phyloP scores from a whole-genome alignment of 2,329 filamentous ascomycete genomes.

The Emmonsiellopsis sp. region DNA sequence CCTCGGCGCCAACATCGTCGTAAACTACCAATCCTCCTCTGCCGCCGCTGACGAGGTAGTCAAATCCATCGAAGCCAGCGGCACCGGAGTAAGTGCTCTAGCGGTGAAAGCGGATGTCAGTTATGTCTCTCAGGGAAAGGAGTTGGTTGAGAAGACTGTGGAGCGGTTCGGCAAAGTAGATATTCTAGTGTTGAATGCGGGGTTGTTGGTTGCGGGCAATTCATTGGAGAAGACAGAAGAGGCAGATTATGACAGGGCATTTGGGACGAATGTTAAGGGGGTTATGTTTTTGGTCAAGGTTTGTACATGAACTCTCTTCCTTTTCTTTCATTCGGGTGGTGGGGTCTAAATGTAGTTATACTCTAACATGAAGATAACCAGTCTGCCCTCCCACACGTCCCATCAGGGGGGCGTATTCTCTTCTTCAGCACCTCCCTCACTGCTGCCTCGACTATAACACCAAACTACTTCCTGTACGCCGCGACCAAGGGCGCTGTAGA shows the following conservation, averaged over 20 bases:
- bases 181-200: conserved; percentile 50
- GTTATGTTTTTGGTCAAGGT: conserved; percentile 9
- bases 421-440: conserved; percentile 42
- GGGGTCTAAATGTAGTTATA: too few relatives aligned
- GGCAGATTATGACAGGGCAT: conserved; percentile 39
- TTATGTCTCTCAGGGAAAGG: too few relatives aligned
- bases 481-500: conserved; percentile 19
- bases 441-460: conserved; percentile 30
- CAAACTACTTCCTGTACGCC: conserved; percentile 44
- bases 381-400: conserved; percentile 45
- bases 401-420: conserved; percentile 41
- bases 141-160: too few relatives aligned
- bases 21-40: too few relatives aligned
- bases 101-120: too few relatives aligned
- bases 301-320: conserved; percentile 32
- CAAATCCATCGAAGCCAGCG: too few relatives aligned
- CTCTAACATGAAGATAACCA: conserved; percentile 14
- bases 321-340: conserved; percentile 20
- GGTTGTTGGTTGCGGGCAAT: conserved; percentile 40
- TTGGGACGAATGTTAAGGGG: conserved; percentile 49
- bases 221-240: conserved; percentile 24
- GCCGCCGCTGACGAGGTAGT: too few relatives aligned
- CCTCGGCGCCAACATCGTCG: too few relatives aligned
- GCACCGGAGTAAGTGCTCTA: too few relatives aligned
- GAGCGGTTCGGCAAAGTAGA: conserved; percentile 48